These are phyloP conservation scores for Lepraria neglecta DNA, from an alignment of 495 filamentous ascomycete species.

Conservation along the genomic window DNA sequence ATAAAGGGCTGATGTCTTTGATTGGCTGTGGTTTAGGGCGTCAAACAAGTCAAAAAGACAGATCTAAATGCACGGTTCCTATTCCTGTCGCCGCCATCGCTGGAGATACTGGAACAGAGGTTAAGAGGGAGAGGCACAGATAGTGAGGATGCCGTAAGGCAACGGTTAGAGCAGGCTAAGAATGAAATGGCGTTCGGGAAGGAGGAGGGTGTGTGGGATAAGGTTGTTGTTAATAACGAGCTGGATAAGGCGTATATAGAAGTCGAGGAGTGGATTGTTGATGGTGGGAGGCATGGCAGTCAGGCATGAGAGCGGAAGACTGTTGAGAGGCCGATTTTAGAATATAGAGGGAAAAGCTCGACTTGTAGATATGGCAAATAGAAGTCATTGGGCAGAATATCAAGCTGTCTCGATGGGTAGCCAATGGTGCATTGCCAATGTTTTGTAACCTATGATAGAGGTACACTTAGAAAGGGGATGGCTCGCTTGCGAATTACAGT, in stretches of 20 bases:
- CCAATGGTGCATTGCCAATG: background rate
- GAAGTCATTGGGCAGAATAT: background rate
- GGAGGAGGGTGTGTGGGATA: slow-evolving; percentile 69
- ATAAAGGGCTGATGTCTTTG: slow-evolving; percentile 2
- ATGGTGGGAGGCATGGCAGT: slow-evolving; percentile 40
- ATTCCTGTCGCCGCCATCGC: slow-evolving; percentile 74
- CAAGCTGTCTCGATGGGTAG: too few species aligned
- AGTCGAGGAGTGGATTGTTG: slow-evolving; percentile 60
- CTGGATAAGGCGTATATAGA: slow-evolving; percentile 77
- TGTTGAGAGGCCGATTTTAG: background rate
- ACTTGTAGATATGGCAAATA: background rate
- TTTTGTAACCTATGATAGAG: background rate
- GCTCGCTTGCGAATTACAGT: background rate
- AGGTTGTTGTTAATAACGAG: slow-evolving; percentile 84
- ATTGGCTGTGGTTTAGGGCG: slow-evolving; percentile 49
- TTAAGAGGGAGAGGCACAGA: slow-evolving; percentile 82
- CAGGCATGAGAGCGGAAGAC: slow-evolving; percentile 2
- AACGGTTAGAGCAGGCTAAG: slow-evolving; percentile 70
- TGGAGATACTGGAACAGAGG: slow-evolving; percentile 67
- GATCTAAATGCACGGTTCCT: slow-evolving; percentile 72
- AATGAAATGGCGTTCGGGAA: slow-evolving; percentile 76
- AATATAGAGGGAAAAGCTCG: background rate
- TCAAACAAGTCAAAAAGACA: slow-evolving; percentile 84
- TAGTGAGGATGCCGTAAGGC: slow-evolving; percentile 65
- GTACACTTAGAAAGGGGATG: background rate